Base-by-base conservation (phyloP, 108 stramenopile genomes). In the Ochromonas danica region DNA sequence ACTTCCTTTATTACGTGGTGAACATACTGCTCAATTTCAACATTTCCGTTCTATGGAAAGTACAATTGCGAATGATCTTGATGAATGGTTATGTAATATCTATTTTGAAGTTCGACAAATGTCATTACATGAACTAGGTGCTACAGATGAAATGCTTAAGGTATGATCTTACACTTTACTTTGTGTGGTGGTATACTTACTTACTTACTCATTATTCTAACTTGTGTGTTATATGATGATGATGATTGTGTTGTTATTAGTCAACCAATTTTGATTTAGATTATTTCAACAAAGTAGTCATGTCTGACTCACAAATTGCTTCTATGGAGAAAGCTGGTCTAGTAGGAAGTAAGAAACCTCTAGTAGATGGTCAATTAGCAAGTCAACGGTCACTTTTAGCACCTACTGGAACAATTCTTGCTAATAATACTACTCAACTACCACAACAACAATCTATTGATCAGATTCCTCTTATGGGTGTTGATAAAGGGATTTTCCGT, bases 31-130 rank as follows among this genome's bases (percentile, higher is more conserved):
- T 0, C 36, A 41, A 10, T 43, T 87, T 27, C 80, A 87, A 43
- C 74, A 81, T 60, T 87, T 81, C 72, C 31, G 36, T 10, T 62
- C 22, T 39, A 1, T 87, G 41, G 87, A 89, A 70, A 33, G 30
- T 27, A 31, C 42, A 40, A 62, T 79, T 40, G 42, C 62, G 30
- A 33, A 45, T 3, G 87, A 89, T 75, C 79, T 89, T 27, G 62
- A 51, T 14, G 25, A 36, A 1, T 89, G 88, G 88, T 80, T 89
- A 30, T 81, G 85, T 3, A 89, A 89, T 45, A 40, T 89, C 57
- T 89, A 89, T 83, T 31, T 89, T 1, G 88, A 89, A 42, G 81
- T 87, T 0, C 45, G 85, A 1, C 83, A 71, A 40, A 61, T 89
- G 40, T 83, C 83, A 39, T 45, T 86, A 3, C 77, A 78, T 35